These are phyloP conservation scores for Aspergillus nomiae DNA, from an alignment of 2,329 filamentous ascomycete species.

Conservation along the genomic window DNA sequence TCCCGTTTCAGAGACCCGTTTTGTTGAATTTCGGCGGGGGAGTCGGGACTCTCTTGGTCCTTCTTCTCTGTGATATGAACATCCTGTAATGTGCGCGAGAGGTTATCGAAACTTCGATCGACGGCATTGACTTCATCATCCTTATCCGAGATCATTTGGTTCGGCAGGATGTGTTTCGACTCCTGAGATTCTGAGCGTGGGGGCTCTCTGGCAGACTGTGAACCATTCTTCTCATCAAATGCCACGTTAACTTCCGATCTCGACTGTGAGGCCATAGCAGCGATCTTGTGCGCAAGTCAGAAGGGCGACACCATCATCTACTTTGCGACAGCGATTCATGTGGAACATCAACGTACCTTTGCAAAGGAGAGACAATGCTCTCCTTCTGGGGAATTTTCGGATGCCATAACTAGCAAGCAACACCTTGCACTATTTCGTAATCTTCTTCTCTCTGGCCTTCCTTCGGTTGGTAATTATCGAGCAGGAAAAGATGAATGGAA, in stretches of 20 bases:
- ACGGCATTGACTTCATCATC: slow-evolving; percentile 19
- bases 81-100: slow-evolving; percentile 36
- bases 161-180: slow-evolving; percentile 20
- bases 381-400: slow-evolving; percentile 30
- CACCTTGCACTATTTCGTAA: slow-evolving; percentile 13
- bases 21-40: slow-evolving; percentile 31
- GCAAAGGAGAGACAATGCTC: slow-evolving; percentile 66
- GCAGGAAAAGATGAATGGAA: slow-evolving; percentile 21
- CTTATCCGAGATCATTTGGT: slow-evolving; percentile 20
- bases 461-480: slow-evolving; percentile 16
- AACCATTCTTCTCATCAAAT: slow-evolving; percentile 29
- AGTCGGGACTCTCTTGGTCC: slow-evolving; percentile 26
- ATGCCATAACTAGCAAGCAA: slow-evolving; percentile 31
- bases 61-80: slow-evolving; percentile 34
- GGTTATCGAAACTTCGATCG: slow-evolving; percentile 31
- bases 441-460: slow-evolving; percentile 7
- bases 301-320: slow-evolving; percentile 5
- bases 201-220: slow-evolving; percentile 21
- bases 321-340: background rate
- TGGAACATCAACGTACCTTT: slow-evolving; percentile 59
- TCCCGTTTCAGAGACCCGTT: slow-evolving; percentile 38
- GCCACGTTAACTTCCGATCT: slow-evolving; percentile 27
- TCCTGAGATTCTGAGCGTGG: slow-evolving; percentile 22
- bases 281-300: slow-evolving; percentile 40
- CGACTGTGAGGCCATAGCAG: slow-evolving; percentile 43